Conservation (phyloP, 257 asterid species). For the Parsonsia alboflavescens region DNA sequence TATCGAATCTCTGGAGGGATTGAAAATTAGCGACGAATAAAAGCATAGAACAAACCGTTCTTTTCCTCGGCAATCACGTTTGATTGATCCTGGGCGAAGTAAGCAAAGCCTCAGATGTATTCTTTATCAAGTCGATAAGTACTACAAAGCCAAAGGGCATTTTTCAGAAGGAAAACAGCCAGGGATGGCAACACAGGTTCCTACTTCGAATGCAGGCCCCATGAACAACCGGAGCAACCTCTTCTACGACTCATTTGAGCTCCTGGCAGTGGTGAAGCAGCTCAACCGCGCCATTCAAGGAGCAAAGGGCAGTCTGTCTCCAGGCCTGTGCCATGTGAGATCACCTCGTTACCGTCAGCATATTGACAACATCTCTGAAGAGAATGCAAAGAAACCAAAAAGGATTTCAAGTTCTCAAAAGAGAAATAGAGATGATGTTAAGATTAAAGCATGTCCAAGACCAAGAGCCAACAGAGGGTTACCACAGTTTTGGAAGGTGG, state of each 20-base stretch:
- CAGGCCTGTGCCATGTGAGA: constrained; percentile 28
- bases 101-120: not conserved
- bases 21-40: constrained; percentile 2
- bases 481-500: constrained; percentile 14
- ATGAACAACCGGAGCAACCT: constrained; percentile 46
- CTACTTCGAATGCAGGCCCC: constrained; percentile 23
- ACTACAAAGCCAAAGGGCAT: not conserved
- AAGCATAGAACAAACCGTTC: constrained; percentile 16
- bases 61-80: not conserved
- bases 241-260: constrained; percentile 57
- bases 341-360: constrained; percentile 36
- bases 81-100: not conserved
- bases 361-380: constrained; percentile 29
- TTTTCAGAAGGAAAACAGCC: not conserved
- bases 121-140: not conserved
- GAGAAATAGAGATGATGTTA: not conserved
- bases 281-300: constrained; percentile 53
- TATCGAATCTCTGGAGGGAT: not conserved
- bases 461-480: constrained; percentile 9
- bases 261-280: constrained; percentile 45
- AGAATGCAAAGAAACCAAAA: constrained; percentile 34
- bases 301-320: constrained; percentile 29
- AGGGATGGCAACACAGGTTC: constrained; percentile 17
- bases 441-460: constrained; percentile 7
- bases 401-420: constrained; percentile 29